phyloP scores from a whole-genome alignment of 2,329 filamentous ascomycete species.

The Pseudogymnoascus sp. region DNA sequence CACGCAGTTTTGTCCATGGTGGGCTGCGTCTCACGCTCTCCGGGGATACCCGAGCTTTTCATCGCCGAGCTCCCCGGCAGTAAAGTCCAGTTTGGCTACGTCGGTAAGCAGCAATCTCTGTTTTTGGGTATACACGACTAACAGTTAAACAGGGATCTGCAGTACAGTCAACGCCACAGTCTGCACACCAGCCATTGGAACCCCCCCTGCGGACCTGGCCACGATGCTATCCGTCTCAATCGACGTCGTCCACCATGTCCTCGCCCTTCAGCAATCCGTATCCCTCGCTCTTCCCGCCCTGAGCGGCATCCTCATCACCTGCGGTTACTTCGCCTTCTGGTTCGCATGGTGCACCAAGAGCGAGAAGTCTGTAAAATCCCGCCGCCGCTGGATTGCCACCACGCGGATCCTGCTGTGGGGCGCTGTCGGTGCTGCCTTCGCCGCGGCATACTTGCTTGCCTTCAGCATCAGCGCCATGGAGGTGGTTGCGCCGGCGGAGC shows the following conservation, averaged over 20 bases:
- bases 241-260: background rate
- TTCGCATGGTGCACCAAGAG: too few species aligned
- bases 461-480: background rate
- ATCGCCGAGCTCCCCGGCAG: background rate
- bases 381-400: background rate
- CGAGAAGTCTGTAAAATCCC: background rate
- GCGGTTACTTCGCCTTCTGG: background rate
- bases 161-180: background rate
- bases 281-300: background rate
- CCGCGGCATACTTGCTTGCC: background rate
- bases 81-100: background rate
- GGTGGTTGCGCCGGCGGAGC: background rate
- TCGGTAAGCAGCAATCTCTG: background rate
- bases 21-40: background rate
- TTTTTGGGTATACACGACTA: background rate
- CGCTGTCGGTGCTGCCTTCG: background rate
- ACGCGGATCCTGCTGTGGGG: background rate
- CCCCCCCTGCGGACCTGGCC: background rate
- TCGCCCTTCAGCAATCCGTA: background rate
- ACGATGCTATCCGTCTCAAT: background rate
- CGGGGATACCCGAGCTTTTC: background rate
- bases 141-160: background rate
- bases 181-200: background rate
- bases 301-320: background rate
- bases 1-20: background rate